Evolutionary conservation across 768 basidiomycete species (phyloP).

Genomic region (Suillus ampliporus): DNA sequence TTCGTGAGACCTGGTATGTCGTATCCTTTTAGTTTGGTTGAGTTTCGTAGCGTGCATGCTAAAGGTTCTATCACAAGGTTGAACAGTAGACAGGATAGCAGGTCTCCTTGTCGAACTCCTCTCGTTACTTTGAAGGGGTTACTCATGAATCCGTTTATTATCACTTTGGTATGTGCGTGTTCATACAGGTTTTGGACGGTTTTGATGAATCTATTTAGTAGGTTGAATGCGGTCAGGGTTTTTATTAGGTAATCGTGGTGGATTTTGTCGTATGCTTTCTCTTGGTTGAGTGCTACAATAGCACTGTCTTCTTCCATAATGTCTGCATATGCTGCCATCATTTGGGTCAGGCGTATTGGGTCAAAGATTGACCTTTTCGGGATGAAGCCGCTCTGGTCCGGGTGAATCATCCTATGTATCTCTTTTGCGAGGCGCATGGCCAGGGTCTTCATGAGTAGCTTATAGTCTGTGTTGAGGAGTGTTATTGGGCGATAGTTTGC

Average conservation of each 20-base stretch:
- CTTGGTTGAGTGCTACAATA: slow-evolving; percentile 43
- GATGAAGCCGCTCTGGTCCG: slow-evolving; percentile 47
- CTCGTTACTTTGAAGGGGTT: neutral
- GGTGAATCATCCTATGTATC: slow-evolving; percentile 31
- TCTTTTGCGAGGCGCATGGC: slow-evolving; percentile 22
- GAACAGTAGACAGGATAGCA: slow-evolving; percentile 39
- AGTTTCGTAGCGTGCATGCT: slow-evolving; percentile 31
- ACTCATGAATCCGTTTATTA: slow-evolving; percentile 40
- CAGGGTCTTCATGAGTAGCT: slow-evolving; percentile 34
- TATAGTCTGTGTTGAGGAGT: slow-evolving; percentile 42
- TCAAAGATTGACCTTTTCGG: slow-evolving; percentile 37
- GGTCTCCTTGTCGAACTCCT: slow-evolving; percentile 45
- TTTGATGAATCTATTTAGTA: slow-evolving; percentile 36
- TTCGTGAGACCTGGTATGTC: neutral
- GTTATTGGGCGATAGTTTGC: slow-evolving; percentile 47
- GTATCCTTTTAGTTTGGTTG: slow-evolving; percentile 12
- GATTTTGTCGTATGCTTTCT: slow-evolving; percentile 47
- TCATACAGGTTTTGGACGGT: slow-evolving; percentile 33
- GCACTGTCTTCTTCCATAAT: slow-evolving; percentile 27
- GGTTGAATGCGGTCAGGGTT: slow-evolving; percentile 23
- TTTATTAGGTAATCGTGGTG: slow-evolving; percentile 38
- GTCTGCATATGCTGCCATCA: slow-evolving; percentile 33
- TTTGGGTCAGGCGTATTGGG: slow-evolving; percentile 35
- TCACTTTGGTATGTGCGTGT: slow-evolving; percentile 33
- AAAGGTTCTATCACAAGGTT: slow-evolving; percentile 39